phyloP scores from a whole-genome alignment of 2,329 filamentous ascomycete genomes.

The Amauroascus niger region DNA sequence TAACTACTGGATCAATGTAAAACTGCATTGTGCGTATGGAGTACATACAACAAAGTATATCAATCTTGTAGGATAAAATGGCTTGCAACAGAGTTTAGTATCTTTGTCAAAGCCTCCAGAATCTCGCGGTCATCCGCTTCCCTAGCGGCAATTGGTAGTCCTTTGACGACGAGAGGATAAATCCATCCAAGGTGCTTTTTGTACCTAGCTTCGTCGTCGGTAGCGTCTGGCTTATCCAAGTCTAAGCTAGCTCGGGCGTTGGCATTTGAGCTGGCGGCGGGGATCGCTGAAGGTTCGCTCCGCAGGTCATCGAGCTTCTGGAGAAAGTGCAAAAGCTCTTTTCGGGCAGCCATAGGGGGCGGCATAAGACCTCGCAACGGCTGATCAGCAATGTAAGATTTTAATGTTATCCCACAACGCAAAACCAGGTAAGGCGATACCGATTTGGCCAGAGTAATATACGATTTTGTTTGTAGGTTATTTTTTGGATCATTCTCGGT shows the following conservation, averaged over 20 bases:
- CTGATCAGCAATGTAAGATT: constrained; percentile 81
- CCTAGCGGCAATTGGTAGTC: constrained; percentile 33
- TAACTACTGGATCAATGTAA: too few relatives aligned
- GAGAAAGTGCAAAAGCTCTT: constrained; percentile 66
- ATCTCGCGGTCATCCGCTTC: constrained; percentile 32
- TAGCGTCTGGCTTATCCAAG: constrained; percentile 17
- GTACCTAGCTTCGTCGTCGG: constrained; percentile 28
- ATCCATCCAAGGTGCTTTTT: constrained; percentile 70
- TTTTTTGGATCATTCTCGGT: constrained; percentile 18
- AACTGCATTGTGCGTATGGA: too few relatives aligned
- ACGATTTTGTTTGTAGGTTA: constrained; percentile 23
- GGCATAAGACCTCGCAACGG: constrained; percentile 82
- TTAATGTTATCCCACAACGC: constrained; percentile 68
- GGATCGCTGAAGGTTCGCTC: constrained; percentile 62
- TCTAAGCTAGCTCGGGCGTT: constrained; percentile 22
- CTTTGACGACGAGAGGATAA: constrained; percentile 56
- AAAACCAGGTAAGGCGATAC: constrained; percentile 74
- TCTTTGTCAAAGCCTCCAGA: constrained; percentile 46
- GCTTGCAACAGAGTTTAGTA: constrained; percentile 39
- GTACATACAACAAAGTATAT: neutral
- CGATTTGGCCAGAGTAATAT: constrained; percentile 59
- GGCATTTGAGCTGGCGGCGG: constrained; percentile 29
- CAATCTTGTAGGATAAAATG: neutral
- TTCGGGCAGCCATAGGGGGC: constrained; percentile 69
- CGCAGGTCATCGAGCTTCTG: constrained; percentile 55